Base-by-base conservation (phyloP, 768 basidiomycete genomes). In the Tremella mesenterica region DNA sequence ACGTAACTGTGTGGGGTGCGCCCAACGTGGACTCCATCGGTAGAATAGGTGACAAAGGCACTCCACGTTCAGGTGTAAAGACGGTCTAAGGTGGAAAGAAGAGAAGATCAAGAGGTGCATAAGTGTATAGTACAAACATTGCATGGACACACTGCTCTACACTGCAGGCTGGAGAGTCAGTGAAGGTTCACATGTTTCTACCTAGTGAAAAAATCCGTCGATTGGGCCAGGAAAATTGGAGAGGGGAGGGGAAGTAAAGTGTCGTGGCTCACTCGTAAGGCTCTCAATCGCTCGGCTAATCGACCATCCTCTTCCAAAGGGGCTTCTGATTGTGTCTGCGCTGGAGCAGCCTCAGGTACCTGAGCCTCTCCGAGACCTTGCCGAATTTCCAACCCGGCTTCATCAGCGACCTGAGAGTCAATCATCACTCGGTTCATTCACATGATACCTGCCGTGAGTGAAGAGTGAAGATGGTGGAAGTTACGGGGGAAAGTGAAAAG, bases 361-460 rank as follows among this genome's bases (percentile, higher is more conserved):
- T 77, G 73, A 9, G 65, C 74, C 18, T 84, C 81, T 18, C 70
- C 72, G 27, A 97, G 79, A 66, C 91, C 90, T 50, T 97, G 95
- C 71, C 90, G 85, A 23, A 95, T 75, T 72, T 99, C 90, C 54
- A 99, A 86, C 60, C 96, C 86, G 21, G 90, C 90, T 73, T 99
- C 93, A 70, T 97, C 95, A 3, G 95, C 95, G 20, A 88, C 91
- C 48, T 58, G 47, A 21, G 2, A 18, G 21, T 49, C 39, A 49
- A 48, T 41, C n/a, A 2, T 28, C 12, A 16, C 38, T 16, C 8
- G 14, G n/a, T 41, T 18, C 1, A 21, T 16, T 6, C 21, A n/a
- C 39, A 4, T 20, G 6, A 44, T 27, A 41, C 10, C 27, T 16
- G n/a, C 4, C 23, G 18, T 26, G 41, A 18, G 75, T 92, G n/a